A percentile compares a stretch with the other conserved stretches of the same genome.
Conservation (phyloP, 2,329 filamentous ascomycete species). For the Mollisia scopiformis region DNA sequence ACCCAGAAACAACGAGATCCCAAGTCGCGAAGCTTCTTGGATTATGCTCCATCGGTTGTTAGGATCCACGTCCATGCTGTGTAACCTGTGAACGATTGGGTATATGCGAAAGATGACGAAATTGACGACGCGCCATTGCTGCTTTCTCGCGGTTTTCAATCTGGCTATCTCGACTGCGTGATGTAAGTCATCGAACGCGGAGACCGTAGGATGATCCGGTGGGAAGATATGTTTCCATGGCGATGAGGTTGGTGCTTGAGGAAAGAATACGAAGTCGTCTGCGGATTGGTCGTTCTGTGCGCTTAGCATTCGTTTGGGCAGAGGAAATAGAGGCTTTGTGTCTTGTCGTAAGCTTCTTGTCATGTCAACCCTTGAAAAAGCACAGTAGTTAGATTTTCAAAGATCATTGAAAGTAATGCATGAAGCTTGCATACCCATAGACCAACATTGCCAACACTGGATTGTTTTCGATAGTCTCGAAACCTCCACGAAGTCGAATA, state of each 20-base stretch:
- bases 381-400: not conserved
- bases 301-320: not conserved
- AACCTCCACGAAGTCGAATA: not conserved
- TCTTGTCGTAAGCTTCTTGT: constrained; percentile 4
- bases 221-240: not conserved
- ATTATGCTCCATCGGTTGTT: not conserved
- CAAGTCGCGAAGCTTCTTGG: not conserved
- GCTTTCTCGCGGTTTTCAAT: not conserved
- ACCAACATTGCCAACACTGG: not conserved
- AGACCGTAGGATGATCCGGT: not conserved
- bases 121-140: constrained; percentile 1
- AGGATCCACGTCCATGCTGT: not conserved
- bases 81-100: constrained; percentile 1
- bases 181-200: not conserved
- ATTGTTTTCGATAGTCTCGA: not conserved
- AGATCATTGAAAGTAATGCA: not conserved
- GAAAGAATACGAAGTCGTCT: not conserved
- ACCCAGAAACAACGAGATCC: constrained; percentile 1
- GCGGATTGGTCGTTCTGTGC: constrained; percentile 7
- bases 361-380: constrained; percentile 4
- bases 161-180: not conserved
- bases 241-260: not conserved
- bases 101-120: not conserved
- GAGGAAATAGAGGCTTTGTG: not conserved
- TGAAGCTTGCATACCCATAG: not conserved